Evolutionary conservation across 2,329 filamentous ascomycete genomes (phyloP).

Genomic region (Clonostachys chloroleuca): DNA sequence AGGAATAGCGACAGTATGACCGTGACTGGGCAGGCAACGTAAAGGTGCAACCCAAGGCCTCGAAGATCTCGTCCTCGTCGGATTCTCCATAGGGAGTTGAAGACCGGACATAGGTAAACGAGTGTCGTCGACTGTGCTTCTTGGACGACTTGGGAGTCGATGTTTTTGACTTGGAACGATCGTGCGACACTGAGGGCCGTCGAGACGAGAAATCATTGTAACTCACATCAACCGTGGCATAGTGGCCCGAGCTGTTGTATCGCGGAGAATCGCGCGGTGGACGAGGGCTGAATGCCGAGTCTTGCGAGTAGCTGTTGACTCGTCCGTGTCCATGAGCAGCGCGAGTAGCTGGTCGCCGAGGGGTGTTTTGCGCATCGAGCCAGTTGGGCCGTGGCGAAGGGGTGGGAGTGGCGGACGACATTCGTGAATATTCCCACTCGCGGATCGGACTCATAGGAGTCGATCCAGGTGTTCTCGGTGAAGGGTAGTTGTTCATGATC

Average conservation of each 20-base stretch:
- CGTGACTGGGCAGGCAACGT: slow-evolving; percentile 46
- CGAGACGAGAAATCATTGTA: slow-evolving; percentile 43
- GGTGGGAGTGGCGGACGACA: slow-evolving; percentile 50
- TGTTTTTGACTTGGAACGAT: slow-evolving; percentile 7
- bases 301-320: slow-evolving; percentile 30
- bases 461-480: slow-evolving; percentile 35
- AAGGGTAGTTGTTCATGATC: slow-evolving; percentile 29
- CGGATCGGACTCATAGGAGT: slow-evolving; percentile 31
- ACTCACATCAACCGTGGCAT: slow-evolving; percentile 66
- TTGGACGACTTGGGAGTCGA: slow-evolving; percentile 10
- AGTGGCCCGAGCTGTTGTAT: slow-evolving; percentile 58
- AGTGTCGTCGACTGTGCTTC: slow-evolving; percentile 48
- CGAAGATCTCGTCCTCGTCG: slow-evolving; percentile 59
- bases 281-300: slow-evolving; percentile 31
- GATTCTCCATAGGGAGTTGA: slow-evolving; percentile 56
- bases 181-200: slow-evolving; percentile 26
- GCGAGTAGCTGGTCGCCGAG: slow-evolving; percentile 51
- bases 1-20: slow-evolving; percentile 9
- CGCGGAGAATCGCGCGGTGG: slow-evolving; percentile 52
- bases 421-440: slow-evolving; percentile 48
- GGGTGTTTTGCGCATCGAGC: slow-evolving; percentile 26
- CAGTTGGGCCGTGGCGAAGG: slow-evolving; percentile 51
- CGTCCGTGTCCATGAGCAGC: slow-evolving; percentile 26
- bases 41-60: slow-evolving; percentile 47
- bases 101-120: slow-evolving; percentile 55